Evolutionary conservation across 441 rosid species (phyloP).

Genomic region (Euphorbia schlechtendalii): DNA sequence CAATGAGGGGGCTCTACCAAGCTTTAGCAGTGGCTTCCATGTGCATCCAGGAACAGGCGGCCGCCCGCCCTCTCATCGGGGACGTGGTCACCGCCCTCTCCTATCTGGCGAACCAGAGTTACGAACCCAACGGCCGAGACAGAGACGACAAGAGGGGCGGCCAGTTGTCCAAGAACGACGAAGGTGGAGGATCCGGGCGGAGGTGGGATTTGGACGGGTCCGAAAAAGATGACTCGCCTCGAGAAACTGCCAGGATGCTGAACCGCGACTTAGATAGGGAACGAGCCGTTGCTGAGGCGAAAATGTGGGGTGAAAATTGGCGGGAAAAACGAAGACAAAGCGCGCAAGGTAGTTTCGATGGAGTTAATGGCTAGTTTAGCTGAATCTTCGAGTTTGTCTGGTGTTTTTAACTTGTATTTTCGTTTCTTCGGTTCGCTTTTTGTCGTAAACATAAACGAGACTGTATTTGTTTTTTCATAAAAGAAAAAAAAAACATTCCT

Average conservation of each 20-base stretch:
- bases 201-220: slow-evolving; percentile 76
- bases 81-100: slow-evolving; percentile 96
- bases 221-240: slow-evolving; percentile 80
- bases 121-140: slow-evolving; percentile 39
- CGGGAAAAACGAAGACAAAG: slow-evolving; percentile 81
- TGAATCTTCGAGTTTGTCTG: slow-evolving; percentile 10
- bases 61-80: slow-evolving; percentile 82
- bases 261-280: slow-evolving; percentile 76
- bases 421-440: slow-evolving; percentile 7
- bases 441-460: slow-evolving; percentile 19
- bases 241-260: slow-evolving; percentile 58
- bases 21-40: slow-evolving; percentile 96
- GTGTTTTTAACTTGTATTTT: not conserved
- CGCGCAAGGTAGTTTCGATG: slow-evolving; percentile 71
- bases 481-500: too few species aligned
- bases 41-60: slow-evolving; percentile 98
- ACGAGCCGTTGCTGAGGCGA: slow-evolving; percentile 93
- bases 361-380: slow-evolving; percentile 37
- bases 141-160: slow-evolving; percentile 49
- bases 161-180: slow-evolving; percentile 50
- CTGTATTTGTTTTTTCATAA: too few species aligned
- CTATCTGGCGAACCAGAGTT: slow-evolving; percentile 76
- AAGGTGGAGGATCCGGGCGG: slow-evolving; percentile 51
- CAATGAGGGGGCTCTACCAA: slow-evolving; percentile 84
- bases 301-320: slow-evolving; percentile 97